Evolutionary conservation across 2,329 filamentous ascomycete genomes (phyloP).

Genomic region (Colletotrichum sp.): DNA sequence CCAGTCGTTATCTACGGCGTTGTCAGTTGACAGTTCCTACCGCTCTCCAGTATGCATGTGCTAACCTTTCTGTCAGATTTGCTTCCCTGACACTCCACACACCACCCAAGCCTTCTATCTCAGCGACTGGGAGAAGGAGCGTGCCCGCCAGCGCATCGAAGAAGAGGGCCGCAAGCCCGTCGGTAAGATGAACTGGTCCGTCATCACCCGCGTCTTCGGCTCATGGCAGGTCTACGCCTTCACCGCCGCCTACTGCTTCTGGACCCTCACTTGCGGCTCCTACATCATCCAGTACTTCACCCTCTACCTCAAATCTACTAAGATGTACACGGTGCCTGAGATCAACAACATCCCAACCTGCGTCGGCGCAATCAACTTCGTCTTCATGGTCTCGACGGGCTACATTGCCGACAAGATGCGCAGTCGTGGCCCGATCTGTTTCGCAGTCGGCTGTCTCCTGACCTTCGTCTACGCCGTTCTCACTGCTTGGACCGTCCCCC

Average conservation of each 20-base stretch:
- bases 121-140: slow-evolving; percentile 61
- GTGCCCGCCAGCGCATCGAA: slow-evolving; percentile 73
- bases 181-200: slow-evolving; percentile 39
- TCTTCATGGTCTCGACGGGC: slow-evolving; percentile 43
- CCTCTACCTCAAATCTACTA: slow-evolving; percentile 42
- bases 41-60: not conserved
- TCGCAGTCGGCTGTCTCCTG: slow-evolving; percentile 38
- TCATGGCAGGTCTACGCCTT: slow-evolving; percentile 52
- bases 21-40: not conserved
- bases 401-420: slow-evolving; percentile 40
- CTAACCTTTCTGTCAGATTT: slow-evolving; percentile 14
- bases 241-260: slow-evolving; percentile 41
- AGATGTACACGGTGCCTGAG: slow-evolving; percentile 38
- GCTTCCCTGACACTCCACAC: slow-evolving; percentile 48
- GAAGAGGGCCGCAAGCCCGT: slow-evolving; percentile 48
- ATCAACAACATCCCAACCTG: slow-evolving; percentile 52
- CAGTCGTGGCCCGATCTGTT: slow-evolving; percentile 38
- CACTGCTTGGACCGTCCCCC: slow-evolving; percentile 41
- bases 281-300: slow-evolving; percentile 46
- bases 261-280: slow-evolving; percentile 41
- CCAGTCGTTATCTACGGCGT: slow-evolving; percentile 41
- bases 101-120: slow-evolving; percentile 47
- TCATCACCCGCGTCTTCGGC: slow-evolving; percentile 41
- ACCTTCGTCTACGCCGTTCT: slow-evolving; percentile 41
- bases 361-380: slow-evolving; percentile 47